Base-by-base conservation (phyloP, 2,329 filamentous ascomycete genomes). In the Arthrinium puccinioides region DNA sequence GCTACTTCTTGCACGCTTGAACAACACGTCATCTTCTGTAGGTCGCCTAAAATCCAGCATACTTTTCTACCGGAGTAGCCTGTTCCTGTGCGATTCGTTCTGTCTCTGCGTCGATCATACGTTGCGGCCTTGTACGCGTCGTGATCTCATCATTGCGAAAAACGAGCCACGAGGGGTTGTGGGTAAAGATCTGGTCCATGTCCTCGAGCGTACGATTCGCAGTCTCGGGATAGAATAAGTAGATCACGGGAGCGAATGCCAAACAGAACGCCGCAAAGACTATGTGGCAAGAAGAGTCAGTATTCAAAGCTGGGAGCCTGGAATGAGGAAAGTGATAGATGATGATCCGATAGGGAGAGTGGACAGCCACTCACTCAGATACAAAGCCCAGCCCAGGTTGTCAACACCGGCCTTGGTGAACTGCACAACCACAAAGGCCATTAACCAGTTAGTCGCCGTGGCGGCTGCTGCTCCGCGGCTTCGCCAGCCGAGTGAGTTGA, bases 151-250 rank as follows among this genome's bases (percentile, higher is more conserved):
- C 5, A 5, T 41, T 47, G 2, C 47, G 43, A 4, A 45, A 40
- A 9, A 51, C 49, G 16, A 50, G 42, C 9, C 46, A 32, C 4
- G 45, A 48, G 6, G 47, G 49, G 27, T 50, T 49, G 13, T 42
- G 42, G 27, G 48, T 39, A 25, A 51, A 51, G 38, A 49, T 44
- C 8, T 49, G 37, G 11, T 51, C 47, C 29, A 28, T 39, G 30
- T 80, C 76, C 53, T 82, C 77, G 13, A 81, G 61, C 6, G 64
- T 70, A 4, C 67, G 62, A 38, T 48, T 44, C 45, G 63, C 56
- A 0, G 66, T 69, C 42, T 69, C 66, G 0, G 65, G 64, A 35
- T 69, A 69, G 38, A 69, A 61, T 38, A 63, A 57, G 40, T 64
- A 66, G 1, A 65, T 64, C 33, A 64, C 54, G 1, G 66, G 66